Percentiles rank a stretch among this genome's conserved stretches.
Conservation (phyloP, 345 rosid genomes). For the Hirschfeldia incana region DNA sequence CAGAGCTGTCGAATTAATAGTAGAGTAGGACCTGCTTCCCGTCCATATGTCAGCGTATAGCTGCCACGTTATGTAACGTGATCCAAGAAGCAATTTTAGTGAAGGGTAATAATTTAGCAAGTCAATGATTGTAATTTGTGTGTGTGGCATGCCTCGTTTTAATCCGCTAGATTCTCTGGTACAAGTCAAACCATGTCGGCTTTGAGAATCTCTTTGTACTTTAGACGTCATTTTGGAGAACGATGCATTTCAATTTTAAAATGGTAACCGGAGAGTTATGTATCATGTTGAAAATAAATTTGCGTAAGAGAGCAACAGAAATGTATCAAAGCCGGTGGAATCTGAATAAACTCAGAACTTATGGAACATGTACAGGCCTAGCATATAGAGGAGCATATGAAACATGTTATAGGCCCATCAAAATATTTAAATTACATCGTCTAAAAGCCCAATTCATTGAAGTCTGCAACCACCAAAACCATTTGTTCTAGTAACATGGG, state of each 20-base stretch:
- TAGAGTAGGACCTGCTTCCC: neutral
- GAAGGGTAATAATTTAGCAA: neutral
- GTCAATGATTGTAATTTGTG: neutral
- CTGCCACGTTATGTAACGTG: constrained; percentile 36
- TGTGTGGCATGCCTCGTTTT: neutral
- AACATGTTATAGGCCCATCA: neutral
- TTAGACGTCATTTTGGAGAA: neutral
- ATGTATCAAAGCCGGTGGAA: too few relatives aligned
- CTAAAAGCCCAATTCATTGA: neutral
- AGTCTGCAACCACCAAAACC: neutral
- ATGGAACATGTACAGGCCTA: neutral
- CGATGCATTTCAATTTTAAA: neutral
- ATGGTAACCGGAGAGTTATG: too few relatives aligned
- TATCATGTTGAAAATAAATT: too few relatives aligned
- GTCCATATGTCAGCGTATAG: constrained; percentile 8
- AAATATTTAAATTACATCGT: neutral
- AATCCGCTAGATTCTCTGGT: neutral
- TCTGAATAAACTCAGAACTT: too few relatives aligned
- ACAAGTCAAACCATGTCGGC: neutral
- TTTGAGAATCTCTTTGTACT: neutral
- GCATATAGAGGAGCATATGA: neutral
- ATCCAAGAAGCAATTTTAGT: constrained; percentile 25
- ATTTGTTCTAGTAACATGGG: neutral
- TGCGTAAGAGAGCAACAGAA: too few relatives aligned
- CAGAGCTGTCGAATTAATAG: constrained; percentile 6